Evolutionary conservation across 2,329 filamentous ascomycete species (phyloP), one percentile per base, ranked within the genome.

Genomic region (Talaromyces rugulosus): DNA sequence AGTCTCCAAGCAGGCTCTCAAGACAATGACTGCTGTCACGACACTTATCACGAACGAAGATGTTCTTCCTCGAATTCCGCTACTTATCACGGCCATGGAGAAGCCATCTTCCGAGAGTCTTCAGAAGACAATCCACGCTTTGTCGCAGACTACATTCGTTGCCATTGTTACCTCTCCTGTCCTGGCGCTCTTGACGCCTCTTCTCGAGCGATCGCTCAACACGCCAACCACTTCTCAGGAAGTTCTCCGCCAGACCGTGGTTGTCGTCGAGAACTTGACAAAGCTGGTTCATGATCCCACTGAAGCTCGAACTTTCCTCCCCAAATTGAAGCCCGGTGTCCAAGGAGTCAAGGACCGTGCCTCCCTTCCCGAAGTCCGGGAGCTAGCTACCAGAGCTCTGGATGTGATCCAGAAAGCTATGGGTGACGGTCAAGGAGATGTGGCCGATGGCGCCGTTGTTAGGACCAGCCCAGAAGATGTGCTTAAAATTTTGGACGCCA

Each of bases 91-190:
- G 74, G 91, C 92, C 56, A 97, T 99, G 89, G 91, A 97, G 75
- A 88, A 97, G 70, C 95, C 95, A 5, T 96, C 92, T 11, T 83
- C 90, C 14, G 87, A 96, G 76, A 92, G 89, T 31, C 84, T 96
- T 61, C 91, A 96, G 75, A 97, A 97, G 82, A 93, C 95, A 34
- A 98, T 99, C 67, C 95, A 97, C 73, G 95, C 93, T 53, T 83
- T 99, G 53, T 97, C 93, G 4, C 92, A 96, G 80, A 99, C 95
- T 11, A 99, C 95, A n/a, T 99, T 99, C 69, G 95, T 99, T 59
- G 93, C 95, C 61, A 85, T 96, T 66, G 95, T 99, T 69, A 97
- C 92, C 12, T 97, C 94, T 8, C 95, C 95, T 9, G 94, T 98
- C 5, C 86, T 99, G 62, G 95, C 95, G 18, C 87, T 99, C 61